Base-by-base conservation (phyloP, 1,284 basidiomycete species). In the Termitomyces sp. region DNA sequence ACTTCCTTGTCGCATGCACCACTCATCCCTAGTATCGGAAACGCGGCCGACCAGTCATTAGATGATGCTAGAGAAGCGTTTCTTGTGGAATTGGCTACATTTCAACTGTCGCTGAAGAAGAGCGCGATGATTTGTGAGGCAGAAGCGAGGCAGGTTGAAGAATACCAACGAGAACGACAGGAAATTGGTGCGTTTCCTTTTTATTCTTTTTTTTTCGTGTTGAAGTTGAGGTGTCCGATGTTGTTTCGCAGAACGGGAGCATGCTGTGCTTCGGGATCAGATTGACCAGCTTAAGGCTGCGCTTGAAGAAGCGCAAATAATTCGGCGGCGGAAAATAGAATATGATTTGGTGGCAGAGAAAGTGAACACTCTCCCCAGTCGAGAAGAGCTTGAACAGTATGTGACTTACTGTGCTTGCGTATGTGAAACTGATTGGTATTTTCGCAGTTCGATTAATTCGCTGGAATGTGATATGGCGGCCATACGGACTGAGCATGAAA, bases 311-410 rank as follows among this genome's bases (percentile, higher is more conserved):
- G 90, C 87, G 5, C 90, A 92, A 64, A 72, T 86, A 63, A 73
- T 84, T 53, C 80, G 90, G 43, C 76, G 76, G 57, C 79, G 83
- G 55, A 92, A 90, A 72, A 88, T 91, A 61, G 89, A 92, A 64
- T 92, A 92, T 65, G 89, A 92, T 70, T 72, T 80, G 45, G 80
- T 92, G 46, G 80, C 90, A 3, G 90, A 92, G 71, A 90, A 85
- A 67, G 82, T 91, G 45, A 90, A 90, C 62, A 79, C 80, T n/a
- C 70, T 91, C 3, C 88, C 89, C 1, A 84, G 75, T 60, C 75
- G 89, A 53, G 82, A 84, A 13, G 90, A 92, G 62, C 74, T 91
- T 15, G 82, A 86, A 62, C 76, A 75, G 90, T 89, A 62, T 64
- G 80, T 77, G 34, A 30, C 5, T 39, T 26, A 31, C 12, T 9